These are phyloP conservation scores for Epithemia pelagica DNA, from an alignment of 108 stramenopile species.

Conservation along the genomic window DNA sequence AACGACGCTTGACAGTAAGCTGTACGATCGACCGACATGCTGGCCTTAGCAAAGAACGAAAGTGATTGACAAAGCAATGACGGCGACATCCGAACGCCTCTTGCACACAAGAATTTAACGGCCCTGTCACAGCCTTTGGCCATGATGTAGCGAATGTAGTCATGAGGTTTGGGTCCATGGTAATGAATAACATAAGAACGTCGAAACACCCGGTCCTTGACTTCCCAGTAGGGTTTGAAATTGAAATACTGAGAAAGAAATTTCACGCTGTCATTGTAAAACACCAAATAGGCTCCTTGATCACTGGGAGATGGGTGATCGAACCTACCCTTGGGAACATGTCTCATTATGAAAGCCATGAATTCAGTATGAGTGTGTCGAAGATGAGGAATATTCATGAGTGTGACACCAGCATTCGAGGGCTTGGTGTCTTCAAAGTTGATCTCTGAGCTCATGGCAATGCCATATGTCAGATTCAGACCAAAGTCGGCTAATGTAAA, in stretches of 20 bases:
- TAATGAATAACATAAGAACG: slow-evolving; percentile 8
- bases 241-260: slow-evolving; percentile 5
- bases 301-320: slow-evolving; percentile 12
- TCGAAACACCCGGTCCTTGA: neutral
- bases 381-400: slow-evolving; percentile 10
- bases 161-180: slow-evolving; percentile 18
- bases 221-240: slow-evolving; percentile 15
- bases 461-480: slow-evolving; percentile 9
- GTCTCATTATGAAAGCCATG: slow-evolving; percentile 2
- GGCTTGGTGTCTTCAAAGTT: neutral
- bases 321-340: neutral
- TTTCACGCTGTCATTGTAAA: slow-evolving; percentile 7
- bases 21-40: neutral
- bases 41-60: neutral
- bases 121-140: slow-evolving; percentile 7
- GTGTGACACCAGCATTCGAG: slow-evolving; percentile 10
- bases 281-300: slow-evolving; percentile 16
- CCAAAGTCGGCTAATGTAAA: slow-evolving; percentile 16
- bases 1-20: slow-evolving; percentile 1
- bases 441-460: slow-evolving; percentile 10
- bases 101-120: neutral
- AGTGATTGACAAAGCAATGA: slow-evolving; percentile 2
- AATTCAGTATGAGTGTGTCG: slow-evolving; percentile 6
- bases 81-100: neutral
- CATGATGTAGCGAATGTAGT: slow-evolving; percentile 11